Conservation (phyloP, 257 asterid species). For the Scutellaria baicalensis region DNA sequence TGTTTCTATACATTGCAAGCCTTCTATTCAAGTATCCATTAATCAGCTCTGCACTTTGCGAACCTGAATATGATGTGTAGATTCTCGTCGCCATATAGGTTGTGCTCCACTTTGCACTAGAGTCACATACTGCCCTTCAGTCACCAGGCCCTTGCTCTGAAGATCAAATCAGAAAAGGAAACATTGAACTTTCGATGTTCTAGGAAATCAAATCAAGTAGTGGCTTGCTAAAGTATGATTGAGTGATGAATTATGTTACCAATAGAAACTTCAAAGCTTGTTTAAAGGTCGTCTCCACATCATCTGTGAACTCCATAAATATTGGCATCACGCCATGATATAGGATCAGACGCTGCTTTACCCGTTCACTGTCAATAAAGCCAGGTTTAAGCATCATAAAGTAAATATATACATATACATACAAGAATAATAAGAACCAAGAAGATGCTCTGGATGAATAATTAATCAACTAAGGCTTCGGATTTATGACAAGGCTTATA, state of each 20-base stretch:
- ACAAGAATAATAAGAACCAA: background rate
- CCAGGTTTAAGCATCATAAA: background rate
- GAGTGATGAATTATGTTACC: slow-evolving; percentile 32
- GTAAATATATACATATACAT: background rate
- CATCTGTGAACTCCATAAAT: slow-evolving; percentile 78
- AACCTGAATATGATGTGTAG: slow-evolving; percentile 94
- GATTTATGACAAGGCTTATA: background rate
- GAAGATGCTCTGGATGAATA: background rate
- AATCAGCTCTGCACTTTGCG: slow-evolving; percentile 70
- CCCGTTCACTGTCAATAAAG: slow-evolving; percentile 58
- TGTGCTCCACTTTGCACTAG: slow-evolving; percentile 99
- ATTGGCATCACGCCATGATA: slow-evolving; percentile 92
- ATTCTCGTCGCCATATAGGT: slow-evolving; percentile 96
- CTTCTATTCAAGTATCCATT: background rate
- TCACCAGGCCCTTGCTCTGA: slow-evolving; percentile 64
- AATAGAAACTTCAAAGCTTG: slow-evolving; percentile 73
- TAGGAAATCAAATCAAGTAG: background rate
- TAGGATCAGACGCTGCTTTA: slow-evolving; percentile 80
- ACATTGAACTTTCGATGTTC: background rate
- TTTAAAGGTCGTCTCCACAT: slow-evolving; percentile 84
- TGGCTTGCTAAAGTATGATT: background rate
- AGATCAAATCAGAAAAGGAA: background rate
- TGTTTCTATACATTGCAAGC: slow-evolving; percentile 1
- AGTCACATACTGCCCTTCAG: slow-evolving; percentile 76
- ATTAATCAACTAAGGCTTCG: background rate